Base-by-base conservation (phyloP, 108 stramenopile genomes). In the Craspedostauros australis region DNA sequence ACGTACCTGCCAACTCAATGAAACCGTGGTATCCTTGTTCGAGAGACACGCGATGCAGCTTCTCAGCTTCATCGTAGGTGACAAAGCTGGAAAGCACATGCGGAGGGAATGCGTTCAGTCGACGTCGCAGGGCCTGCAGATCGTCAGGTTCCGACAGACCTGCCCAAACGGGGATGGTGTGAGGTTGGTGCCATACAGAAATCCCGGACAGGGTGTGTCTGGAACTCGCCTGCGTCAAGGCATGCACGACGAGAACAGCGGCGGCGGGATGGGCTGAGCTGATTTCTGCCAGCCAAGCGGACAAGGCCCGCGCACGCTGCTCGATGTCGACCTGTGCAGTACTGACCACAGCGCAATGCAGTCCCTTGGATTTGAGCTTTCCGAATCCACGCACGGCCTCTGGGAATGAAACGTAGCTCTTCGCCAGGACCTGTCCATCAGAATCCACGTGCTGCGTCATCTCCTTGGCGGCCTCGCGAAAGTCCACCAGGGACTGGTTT, bases 381-480 rank as follows among this genome's bases (percentile, higher is more conserved):
- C 64, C 48, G 57, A 73, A 91, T 25, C 91, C 91, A 33, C 68
- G 63, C 44, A 85, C 66, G 2, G 86, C 86, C 19, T 66, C 53
- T n/a, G 66, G 42, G n/a, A 86, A 34, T 3, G 75, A 71, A 22
- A 61, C 47, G 48, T 70, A 92, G 8, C 31, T 51, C 24, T 79
- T 80, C 19, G 88, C 84, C 7, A 67, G 44, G 25, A 92, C 86
- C 62, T 88, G 86, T 12, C 91, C 91, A 53, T 92, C 84, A 23
- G 80, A 50, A 52, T 92, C 86, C 6, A 92, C 91, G 41, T 76
- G 77, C 19, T 82, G 82, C 2, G 91, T 92, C 57, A 86, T 76
- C 22, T 74, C 64, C 4, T 55, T 63, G 29, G 84, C 86, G 11
- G 31, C 52, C 20, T 75, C 72, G 19, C 60, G 53, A 2, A 43